phyloP scores from a whole-genome alignment of 495 filamentous ascomycete genomes.

The Lasiosphaeria ovina region DNA sequence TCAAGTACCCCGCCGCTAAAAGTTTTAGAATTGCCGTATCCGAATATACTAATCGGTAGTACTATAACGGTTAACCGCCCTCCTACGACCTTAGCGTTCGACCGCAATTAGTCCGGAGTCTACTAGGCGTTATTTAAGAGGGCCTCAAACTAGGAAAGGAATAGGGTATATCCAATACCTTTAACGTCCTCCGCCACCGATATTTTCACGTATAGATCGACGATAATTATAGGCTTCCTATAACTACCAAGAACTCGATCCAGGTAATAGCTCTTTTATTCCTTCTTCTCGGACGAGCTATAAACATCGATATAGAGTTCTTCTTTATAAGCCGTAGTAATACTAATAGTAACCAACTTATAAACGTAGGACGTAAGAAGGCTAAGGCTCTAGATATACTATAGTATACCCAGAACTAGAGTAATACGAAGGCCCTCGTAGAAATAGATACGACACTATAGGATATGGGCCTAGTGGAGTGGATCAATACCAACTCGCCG shows the following conservation, averaged over 20 bases:
- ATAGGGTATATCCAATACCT: background rate
- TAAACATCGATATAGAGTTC: background rate
- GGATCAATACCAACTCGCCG: background rate
- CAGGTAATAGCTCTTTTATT: background rate
- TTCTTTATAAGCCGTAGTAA: background rate
- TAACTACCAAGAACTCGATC: background rate
- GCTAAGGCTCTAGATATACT: background rate
- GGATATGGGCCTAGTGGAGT: background rate
- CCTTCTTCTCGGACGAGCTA: background rate
- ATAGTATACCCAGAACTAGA: background rate
- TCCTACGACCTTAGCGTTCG: background rate
- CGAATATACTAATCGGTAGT: background rate
- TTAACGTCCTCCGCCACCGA: background rate
- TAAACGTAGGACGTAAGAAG: background rate
- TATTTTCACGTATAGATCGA: background rate
- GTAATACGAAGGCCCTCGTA: background rate
- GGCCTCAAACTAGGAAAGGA: background rate
- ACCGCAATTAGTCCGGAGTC: background rate
- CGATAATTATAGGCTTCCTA: background rate
- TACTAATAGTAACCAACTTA: background rate
- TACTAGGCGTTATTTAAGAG: background rate
- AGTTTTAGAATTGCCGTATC: background rate
- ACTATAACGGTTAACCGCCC: background rate
- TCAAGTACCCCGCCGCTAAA: background rate
- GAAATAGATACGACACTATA: background rate